Evolutionary conservation across 495 filamentous ascomycete genomes (phyloP).

Genomic region (Penicillium mononematosum): DNA sequence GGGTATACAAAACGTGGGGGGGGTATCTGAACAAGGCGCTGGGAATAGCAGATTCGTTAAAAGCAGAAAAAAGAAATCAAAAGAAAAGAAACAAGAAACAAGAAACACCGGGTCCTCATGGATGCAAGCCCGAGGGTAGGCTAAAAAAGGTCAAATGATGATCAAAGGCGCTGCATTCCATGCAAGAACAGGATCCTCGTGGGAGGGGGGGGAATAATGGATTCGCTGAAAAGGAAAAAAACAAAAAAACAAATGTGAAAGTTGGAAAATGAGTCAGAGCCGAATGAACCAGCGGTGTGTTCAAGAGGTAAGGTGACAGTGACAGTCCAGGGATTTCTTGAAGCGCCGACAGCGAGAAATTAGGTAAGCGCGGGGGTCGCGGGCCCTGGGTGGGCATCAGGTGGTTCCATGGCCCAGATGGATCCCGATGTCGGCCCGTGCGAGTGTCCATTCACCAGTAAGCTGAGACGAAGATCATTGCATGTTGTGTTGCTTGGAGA

Average conservation of each 20-base stretch:
- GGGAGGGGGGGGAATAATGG: slow-evolving; percentile 4
- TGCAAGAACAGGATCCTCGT: slow-evolving; percentile 10
- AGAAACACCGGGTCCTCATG: slow-evolving; percentile 26
- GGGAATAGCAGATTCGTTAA: slow-evolving; percentile 1
- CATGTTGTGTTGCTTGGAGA: neutral
- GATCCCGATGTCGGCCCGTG: neutral
- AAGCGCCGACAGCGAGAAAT: slow-evolving; percentile 32
- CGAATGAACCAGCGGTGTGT: slow-evolving; percentile 24
- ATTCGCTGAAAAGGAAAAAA: slow-evolving; percentile 5
- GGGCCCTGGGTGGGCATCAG: too few relatives aligned
- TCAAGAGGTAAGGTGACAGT: neutral
- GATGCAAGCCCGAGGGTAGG: slow-evolving; percentile 23
- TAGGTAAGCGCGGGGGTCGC: slow-evolving; percentile 34
- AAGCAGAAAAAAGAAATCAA: slow-evolving; percentile 3
- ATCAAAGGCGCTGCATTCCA: slow-evolving; percentile 14
- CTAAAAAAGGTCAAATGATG: slow-evolving; percentile 12
- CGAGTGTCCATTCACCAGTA: slow-evolving; percentile 10
- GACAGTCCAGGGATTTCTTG: slow-evolving; percentile 15
- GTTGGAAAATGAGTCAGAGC: slow-evolving; percentile 23
- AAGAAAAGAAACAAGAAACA: slow-evolving; percentile 5
- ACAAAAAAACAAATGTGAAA: slow-evolving; percentile 1
- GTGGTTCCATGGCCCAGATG: neutral
- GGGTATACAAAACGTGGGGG: slow-evolving; percentile 22
- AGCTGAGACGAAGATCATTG: slow-evolving; percentile 11
- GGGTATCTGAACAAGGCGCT: slow-evolving; percentile 24